Conservation (phyloP, 2,329 filamentous ascomycete genomes). For the Pyrenophora seminiperda region DNA sequence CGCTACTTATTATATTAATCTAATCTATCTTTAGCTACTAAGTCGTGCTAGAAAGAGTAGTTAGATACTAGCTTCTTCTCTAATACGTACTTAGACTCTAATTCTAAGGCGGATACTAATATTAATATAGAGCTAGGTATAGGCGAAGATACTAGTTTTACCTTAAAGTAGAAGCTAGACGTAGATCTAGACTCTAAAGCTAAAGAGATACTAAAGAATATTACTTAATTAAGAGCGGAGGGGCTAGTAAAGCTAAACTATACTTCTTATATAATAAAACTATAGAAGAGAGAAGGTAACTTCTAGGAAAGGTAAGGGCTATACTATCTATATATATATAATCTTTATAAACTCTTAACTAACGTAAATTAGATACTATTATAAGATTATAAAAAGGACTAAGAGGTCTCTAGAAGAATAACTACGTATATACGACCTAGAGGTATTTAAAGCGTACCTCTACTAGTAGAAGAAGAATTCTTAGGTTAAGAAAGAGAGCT, state of each 20-base stretch:
- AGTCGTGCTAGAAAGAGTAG: slow-evolving; percentile 1
- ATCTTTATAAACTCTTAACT: not conserved
- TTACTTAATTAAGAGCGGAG: slow-evolving; percentile 18
- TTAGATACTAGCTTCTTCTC: slow-evolving; percentile 7
- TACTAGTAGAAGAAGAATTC: slow-evolving; percentile 17
- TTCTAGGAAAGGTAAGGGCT: slow-evolving; percentile 19
- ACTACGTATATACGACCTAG: slow-evolving; percentile 19
- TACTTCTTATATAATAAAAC: slow-evolving; percentile 12
- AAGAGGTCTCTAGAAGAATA: slow-evolving; percentile 14
- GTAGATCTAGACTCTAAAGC: slow-evolving; percentile 22
- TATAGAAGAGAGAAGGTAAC: slow-evolving; percentile 25
- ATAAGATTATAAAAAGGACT: slow-evolving; percentile 13
- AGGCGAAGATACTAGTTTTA: slow-evolving; percentile 3
- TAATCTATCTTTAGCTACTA: slow-evolving; percentile 2
- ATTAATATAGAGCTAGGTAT: slow-evolving; percentile 7
- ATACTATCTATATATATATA: not conserved
- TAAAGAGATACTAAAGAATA: slow-evolving; percentile 23
- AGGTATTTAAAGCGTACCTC: slow-evolving; percentile 24
- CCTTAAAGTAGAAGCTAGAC: not conserved
- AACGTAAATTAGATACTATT: slow-evolving; percentile 12
- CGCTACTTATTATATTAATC: slow-evolving; percentile 5
- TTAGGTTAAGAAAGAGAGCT: slow-evolving; percentile 20
- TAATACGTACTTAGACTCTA: slow-evolving; percentile 11
- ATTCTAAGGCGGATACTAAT: slow-evolving; percentile 13
- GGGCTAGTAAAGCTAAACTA: slow-evolving; percentile 25